A percentile compares a stretch with the other conserved stretches of the same genome.
These are phyloP conservation scores for Capsaspora owczarzaki DNA, from an alignment of 78 protist species.

Conservation along the genomic window DNA sequence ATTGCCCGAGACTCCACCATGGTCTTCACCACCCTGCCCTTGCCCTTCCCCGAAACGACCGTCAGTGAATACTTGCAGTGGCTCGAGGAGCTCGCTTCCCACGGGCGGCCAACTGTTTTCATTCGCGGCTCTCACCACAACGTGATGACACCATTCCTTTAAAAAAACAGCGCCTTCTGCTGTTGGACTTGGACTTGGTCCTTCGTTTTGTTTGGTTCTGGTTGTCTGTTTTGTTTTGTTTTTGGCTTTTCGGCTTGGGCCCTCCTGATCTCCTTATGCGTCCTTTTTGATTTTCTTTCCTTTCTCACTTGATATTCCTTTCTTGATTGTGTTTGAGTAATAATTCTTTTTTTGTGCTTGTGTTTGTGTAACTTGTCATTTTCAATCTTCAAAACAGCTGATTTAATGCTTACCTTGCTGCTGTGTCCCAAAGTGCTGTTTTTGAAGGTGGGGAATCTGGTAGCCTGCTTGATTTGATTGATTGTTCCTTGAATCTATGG, in stretches of 20 bases:
- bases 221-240: neutral
- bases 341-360: too few relatives aligned
- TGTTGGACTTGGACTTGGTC: neutral
- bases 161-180: neutral
- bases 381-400: too few relatives aligned
- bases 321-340: too few relatives aligned
- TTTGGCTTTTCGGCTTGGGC: neutral
- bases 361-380: too few relatives aligned
- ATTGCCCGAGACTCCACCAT: neutral
- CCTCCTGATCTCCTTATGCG: neutral
- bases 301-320: neutral
- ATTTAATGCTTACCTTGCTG: too few relatives aligned
- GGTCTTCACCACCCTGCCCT: neutral
- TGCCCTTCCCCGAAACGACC: neutral
- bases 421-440: too few relatives aligned
- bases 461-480: too few relatives aligned
- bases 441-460: too few relatives aligned
- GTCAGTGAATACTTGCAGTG: neutral
- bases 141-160: neutral
- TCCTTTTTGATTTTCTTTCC: neutral
- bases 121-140: slow-evolving; percentile 17
- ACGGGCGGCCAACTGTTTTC: neutral
- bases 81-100: neutral
- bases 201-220: neutral
- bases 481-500: too few relatives aligned